Percentiles rank a stretch among this genome's conserved stretches.
phyloP scores from a whole-genome alignment of 345 rosid species.

The Fremontodendron californicum region DNA sequence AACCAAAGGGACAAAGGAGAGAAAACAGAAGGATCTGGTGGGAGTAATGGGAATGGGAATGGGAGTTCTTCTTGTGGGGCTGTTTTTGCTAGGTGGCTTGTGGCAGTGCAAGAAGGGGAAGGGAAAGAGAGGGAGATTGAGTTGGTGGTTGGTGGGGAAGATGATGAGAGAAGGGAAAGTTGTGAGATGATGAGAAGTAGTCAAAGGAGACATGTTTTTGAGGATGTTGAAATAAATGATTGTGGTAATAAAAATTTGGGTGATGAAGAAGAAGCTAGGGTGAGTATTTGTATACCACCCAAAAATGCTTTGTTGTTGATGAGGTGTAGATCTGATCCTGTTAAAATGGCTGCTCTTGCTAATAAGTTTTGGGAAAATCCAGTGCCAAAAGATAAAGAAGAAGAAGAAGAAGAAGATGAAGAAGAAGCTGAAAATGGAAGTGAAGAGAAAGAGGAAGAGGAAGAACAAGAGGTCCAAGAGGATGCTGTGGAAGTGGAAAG shows the following conservation, averaged over 20 bases:
- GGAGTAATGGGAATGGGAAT: constrained; percentile 11
- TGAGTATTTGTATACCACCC: constrained; percentile 67
- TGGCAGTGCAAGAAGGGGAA: constrained; percentile 69
- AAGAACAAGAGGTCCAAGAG: background rate
- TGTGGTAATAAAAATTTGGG: constrained; percentile 42
- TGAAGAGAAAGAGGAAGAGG: constrained; percentile 19
- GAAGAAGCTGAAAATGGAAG: constrained; percentile 2
- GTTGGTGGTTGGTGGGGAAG: constrained; percentile 61
- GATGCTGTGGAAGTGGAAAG: constrained; percentile 6
- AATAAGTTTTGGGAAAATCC: constrained; percentile 68
- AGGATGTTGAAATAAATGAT: constrained; percentile 50
- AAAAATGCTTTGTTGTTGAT: constrained; percentile 83
- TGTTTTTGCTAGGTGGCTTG: constrained; percentile 76
- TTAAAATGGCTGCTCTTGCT: constrained; percentile 81
- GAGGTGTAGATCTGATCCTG: constrained; percentile 98
- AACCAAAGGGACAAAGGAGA: constrained; percentile 31
- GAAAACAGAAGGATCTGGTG: constrained; percentile 15
- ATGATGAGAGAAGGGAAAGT: constrained; percentile 27
- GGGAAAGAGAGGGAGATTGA: constrained; percentile 62
- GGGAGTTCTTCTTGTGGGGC: constrained; percentile 64
- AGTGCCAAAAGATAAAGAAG: constrained; percentile 24
- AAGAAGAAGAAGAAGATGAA: constrained; percentile 11
- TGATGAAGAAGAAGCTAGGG: constrained; percentile 45
- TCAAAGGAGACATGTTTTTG: constrained; percentile 67
- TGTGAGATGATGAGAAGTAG: constrained; percentile 45